These are phyloP conservation scores for Crinitomyces ghanaensis DNA, from an alignment of 805 yeast species.

Conservation along the genomic window DNA sequence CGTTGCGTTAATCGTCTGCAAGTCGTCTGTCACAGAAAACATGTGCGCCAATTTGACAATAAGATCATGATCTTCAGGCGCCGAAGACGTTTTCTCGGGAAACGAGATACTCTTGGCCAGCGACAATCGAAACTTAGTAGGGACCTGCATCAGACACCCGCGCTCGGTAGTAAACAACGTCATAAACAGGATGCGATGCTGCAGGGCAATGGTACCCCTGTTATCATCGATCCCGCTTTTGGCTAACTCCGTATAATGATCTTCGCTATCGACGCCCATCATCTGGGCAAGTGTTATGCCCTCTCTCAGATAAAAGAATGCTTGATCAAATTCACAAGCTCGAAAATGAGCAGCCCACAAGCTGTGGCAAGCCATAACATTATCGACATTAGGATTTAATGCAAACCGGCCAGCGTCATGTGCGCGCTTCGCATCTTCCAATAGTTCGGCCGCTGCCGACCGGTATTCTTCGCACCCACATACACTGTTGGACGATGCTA, in stretches of 20 bases:
- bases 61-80: too few species aligned
- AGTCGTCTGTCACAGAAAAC: conserved; percentile 10
- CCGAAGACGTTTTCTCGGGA: conserved; percentile 7
- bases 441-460: too few species aligned
- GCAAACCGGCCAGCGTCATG: conserved; percentile 6
- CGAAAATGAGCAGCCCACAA: conserved; percentile 7
- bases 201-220: too few species aligned
- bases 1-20: neutral
- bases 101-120: conserved; percentile 6
- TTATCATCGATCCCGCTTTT: conserved; percentile 1
- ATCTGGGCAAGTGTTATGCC: conserved; percentile 11
- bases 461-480: too few species aligned
- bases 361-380: conserved; percentile 7
- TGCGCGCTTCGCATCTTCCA: conserved; percentile 6
- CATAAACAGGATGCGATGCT: conserved; percentile 8
- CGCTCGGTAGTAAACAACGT: conserved; percentile 9
- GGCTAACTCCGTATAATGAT: conserved; percentile 4
- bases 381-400: conserved; percentile 4
- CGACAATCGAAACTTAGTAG: conserved; percentile 9
- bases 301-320: conserved; percentile 9
- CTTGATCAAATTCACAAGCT: conserved; percentile 1
- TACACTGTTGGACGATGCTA: too few species aligned
- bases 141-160: conserved; percentile 8
- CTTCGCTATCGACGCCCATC: conserved; percentile 9
- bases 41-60: conserved; percentile 9